phyloP scores from a whole-genome alignment of 768 basidiomycete genomes.

The Coprinopsis sp. region DNA sequence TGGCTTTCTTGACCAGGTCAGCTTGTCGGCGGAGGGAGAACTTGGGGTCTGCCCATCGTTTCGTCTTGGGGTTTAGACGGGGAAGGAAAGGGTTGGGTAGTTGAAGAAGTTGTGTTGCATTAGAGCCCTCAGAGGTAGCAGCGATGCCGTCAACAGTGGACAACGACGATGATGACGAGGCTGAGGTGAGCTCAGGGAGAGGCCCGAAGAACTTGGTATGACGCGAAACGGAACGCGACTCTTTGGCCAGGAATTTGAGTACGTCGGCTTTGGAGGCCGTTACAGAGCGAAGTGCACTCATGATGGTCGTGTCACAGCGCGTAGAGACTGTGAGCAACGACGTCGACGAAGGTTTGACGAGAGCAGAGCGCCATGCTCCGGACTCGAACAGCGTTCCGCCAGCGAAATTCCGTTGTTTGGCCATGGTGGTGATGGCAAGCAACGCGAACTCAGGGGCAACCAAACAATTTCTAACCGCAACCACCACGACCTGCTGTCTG shows the following conservation, averaged over 20 bases:
- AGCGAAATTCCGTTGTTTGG: too few species aligned
- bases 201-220: slow-evolving; percentile 34
- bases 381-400: too few species aligned
- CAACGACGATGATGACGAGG: slow-evolving; percentile 3
- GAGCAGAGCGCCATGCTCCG: neutral
- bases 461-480: neutral
- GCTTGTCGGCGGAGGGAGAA: slow-evolving; percentile 76
- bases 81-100: slow-evolving; percentile 72
- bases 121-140: too few species aligned
- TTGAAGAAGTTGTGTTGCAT: slow-evolving; percentile 11
- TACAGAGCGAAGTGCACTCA: neutral
- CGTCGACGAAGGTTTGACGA: neutral
- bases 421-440: too few species aligned
- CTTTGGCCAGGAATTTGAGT: slow-evolving; percentile 22
- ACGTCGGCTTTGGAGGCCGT: neutral
- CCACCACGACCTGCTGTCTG: neutral
- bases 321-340: neutral
- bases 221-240: slow-evolving; percentile 34
- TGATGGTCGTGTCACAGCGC: too few species aligned
- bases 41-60: slow-evolving; percentile 63
- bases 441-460: too few species aligned
- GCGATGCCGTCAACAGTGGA: too few species aligned
- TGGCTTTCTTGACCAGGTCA: slow-evolving; percentile 71
- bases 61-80: slow-evolving; percentile 50
- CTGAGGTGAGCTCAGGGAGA: slow-evolving; percentile 30